Percentiles rank a stretch among this genome's conserved stretches.
Conservation (phyloP, 768 basidiomycete genomes). For the Russula griseocarnosa region DNA sequence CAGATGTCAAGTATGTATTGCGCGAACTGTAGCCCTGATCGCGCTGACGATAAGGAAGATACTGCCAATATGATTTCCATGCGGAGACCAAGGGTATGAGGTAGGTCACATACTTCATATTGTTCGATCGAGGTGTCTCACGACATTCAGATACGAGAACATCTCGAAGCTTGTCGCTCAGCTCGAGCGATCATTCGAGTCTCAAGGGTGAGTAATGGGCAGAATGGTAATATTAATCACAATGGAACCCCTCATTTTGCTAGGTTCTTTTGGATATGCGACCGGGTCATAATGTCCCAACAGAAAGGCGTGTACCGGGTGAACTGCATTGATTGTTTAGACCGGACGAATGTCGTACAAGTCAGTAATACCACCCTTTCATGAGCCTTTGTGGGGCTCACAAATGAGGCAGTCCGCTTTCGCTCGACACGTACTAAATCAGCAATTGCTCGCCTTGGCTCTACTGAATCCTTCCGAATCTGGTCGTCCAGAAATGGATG, state of each 20-base stretch:
- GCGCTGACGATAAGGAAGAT: slow-evolving; percentile 42
- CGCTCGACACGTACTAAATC: slow-evolving; percentile 74
- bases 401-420: slow-evolving; percentile 72
- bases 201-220: slow-evolving; percentile 58
- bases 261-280: slow-evolving; percentile 82
- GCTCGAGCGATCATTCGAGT: slow-evolving; percentile 71
- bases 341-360: slow-evolving; percentile 93
- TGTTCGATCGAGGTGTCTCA: slow-evolving; percentile 19
- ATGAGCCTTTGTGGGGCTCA: slow-evolving; percentile 8
- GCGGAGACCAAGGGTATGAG: slow-evolving; percentile 93
- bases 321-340: slow-evolving; percentile 95
- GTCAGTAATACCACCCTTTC: slow-evolving; percentile 35
- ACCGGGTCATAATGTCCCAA: slow-evolving; percentile 62
- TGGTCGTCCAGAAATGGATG: slow-evolving; percentile 59
- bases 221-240: neutral
- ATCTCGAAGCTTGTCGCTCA: slow-evolving; percentile 69
- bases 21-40: neutral
- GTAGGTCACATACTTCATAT: slow-evolving; percentile 40
- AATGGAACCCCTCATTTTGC: neutral
- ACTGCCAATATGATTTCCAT: slow-evolving; percentile 89
- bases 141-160: slow-evolving; percentile 69
- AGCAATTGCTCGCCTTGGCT: slow-evolving; percentile 70
- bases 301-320: slow-evolving; percentile 86
- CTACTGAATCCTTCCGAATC: slow-evolving; percentile 52
- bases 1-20: slow-evolving; percentile 52